A percentile compares a stretch with the other conserved stretches of the same genome.
Evolutionary conservation across 495 filamentous ascomycete species (phyloP).

Genomic region (Lepidopterella palustris): DNA sequence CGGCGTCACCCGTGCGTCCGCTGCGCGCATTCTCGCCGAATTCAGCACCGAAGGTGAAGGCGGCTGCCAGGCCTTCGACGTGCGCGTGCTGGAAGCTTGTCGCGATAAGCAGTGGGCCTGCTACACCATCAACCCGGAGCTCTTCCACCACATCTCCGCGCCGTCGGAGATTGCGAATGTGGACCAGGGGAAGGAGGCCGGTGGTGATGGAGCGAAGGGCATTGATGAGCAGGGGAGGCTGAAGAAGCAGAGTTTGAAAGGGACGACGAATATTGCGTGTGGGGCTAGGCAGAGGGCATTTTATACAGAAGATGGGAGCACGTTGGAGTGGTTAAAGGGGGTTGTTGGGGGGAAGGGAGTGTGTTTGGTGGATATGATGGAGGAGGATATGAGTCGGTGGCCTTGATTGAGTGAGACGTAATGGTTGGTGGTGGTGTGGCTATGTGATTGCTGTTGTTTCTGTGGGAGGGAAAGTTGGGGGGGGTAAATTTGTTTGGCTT

Average conservation of each 20-base stretch:
- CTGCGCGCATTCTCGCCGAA: constrained; percentile 18
- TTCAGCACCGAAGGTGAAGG: constrained; percentile 17
- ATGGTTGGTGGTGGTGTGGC: neutral
- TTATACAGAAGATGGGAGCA: constrained; percentile 12
- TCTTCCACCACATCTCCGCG: constrained; percentile 32
- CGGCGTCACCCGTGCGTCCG: constrained; percentile 36
- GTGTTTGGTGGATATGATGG: constrained; percentile 26
- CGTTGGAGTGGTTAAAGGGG: constrained; percentile 20
- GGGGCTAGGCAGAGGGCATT: constrained; percentile 23
- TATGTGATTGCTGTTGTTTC: no score
- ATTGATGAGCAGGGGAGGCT: constrained; percentile 11
- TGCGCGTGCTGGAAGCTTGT: constrained; percentile 33
- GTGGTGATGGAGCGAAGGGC: constrained; percentile 1
- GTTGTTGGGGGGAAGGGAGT: constrained; percentile 18
- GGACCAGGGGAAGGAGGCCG: constrained; percentile 2
- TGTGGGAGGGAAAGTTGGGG: no score
- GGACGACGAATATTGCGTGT: constrained; percentile 31
- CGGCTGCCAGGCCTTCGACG: constrained; percentile 30
- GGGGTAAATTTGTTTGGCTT: no score
- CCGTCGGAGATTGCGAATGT: constrained; percentile 26
- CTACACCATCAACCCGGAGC: constrained; percentile 30
- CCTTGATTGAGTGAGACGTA: neutral
- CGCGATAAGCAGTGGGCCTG: constrained; percentile 29
- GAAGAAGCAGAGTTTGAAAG: constrained; percentile 6
- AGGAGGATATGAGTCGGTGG: constrained; percentile 16